Evolutionary conservation across 495 filamentous ascomycete genomes (phyloP), one percentile per base, ranked within the genome.

Genomic region (Penicillium subrubescens): DNA sequence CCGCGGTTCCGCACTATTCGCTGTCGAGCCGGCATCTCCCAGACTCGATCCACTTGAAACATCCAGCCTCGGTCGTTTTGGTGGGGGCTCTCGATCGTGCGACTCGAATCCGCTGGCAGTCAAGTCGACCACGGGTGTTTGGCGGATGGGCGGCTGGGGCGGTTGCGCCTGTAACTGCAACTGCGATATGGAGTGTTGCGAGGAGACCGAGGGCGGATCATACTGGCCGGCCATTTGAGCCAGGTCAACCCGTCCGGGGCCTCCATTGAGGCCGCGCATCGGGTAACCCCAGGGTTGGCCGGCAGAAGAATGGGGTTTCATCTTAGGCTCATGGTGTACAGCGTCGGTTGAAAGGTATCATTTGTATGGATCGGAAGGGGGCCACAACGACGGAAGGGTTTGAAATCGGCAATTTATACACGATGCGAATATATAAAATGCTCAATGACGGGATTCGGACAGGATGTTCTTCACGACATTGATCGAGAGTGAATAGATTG

Each of bases 261-360:
- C 76, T 66, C 71, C 75, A 72, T 78, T 78, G 62, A 74, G 63
- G 57, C 75, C 62, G 60, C 77, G 77, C 68, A 76, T 69, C 58
- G 75, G 72, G 60, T 76, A 74, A 50, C 75, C 76, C 79, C 77
- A 79, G 52, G 74, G 64, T 73, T 80, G 80, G 73, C 75, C 78
- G 69, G 75, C 77, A 68, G 79, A 81, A 61, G 80, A 71, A 75
- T 80, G 77, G 58, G 79, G 77, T 68, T 79, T 82, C 80, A 82
- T 82, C 70, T 75, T 75, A 73, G 73, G 69, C 64, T 77, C 80
- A 82, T 82, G 74, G 68, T 79, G 75, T 73, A 68, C 65, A 51
- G 56, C 62, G n/a, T 70, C 60, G 64, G 63, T 27, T 34, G 64
- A 60, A 43, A 56, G 57, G 59, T 62, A 50, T 60, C 55, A 55